Base-by-base conservation (phyloP, 805 yeast species). In the Lipomyces mesembrius region DNA sequence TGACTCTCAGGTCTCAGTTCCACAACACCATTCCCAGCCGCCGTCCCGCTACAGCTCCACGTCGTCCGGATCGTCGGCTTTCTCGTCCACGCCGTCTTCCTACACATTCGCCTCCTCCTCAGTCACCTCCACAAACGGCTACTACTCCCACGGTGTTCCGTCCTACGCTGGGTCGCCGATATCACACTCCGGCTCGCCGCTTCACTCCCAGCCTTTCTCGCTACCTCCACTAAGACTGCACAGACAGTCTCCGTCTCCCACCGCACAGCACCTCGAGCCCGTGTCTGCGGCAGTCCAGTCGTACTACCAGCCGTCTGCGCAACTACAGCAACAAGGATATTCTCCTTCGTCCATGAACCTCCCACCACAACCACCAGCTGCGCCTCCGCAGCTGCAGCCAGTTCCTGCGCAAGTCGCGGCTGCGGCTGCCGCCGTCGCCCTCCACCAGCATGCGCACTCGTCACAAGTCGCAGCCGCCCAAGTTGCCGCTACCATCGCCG, bases 401-500 rank as follows among this genome's bases (percentile, higher is more conserved):
- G 60, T 61, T 2, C 55, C 55, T 29, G 17, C 55, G 34, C 27
- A 25, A 22, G 55, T 25, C 20, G 29, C 34, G 34, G 34, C 55
- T 52, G 55, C 55, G 17, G 55, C 55, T 14, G 55, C 55, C 55
- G 55, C 55, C 17, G 55, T 29, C 55, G 35, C 55, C 14, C 34
- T 52, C 29, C 55, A 52, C 34, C 55, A 52, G 34, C 55, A 52
- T 29, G 34, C 34, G 49, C 49, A n/a, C 49, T 43, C 49, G n/a
- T 52, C 59, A 14, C 64, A 64, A 34, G 65, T 61, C 43, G 65
- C 65, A 9, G 65, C 70, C n/a, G 66, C 62, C 32, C 68, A 65
- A 49, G 66, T 67, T 17, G 70, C 70, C 1, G 68, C 68, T 27
- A 60, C 70, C 12, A 59, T 67, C 20, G 65, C 66, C 8, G 68